Base-by-base conservation (phyloP, 495 filamentous ascomycete species). In the Daldinia caldariorum region DNA sequence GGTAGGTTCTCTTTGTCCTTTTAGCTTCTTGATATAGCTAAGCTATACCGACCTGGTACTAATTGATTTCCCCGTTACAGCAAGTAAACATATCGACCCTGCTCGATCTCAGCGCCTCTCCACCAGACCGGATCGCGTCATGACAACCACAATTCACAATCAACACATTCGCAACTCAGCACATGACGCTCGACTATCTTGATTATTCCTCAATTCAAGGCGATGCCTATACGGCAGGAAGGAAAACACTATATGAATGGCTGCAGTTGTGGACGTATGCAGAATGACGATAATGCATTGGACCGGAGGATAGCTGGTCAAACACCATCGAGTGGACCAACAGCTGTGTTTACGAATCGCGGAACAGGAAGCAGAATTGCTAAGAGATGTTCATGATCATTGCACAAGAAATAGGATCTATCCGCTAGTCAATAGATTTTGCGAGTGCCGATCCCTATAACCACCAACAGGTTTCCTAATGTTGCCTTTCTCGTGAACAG, bases 1-100 rank as follows among this genome's bases (percentile, higher is more conserved):
- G 87, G 94, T 97, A 87, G 58, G 71, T 73, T 37, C 2, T 37
- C 2, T 75, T 35, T 35, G 34, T 35, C 9, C 12, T 26, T 43
- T 31, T 37, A 32, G 53, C 35, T 39, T 10, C 32, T 22, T 32
- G 3, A 26, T 22, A 12, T 20, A 14, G 18, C 26, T 32, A 34
- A 58, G 35, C 31, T 58, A 65, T 56, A 0, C 20, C 26, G 39
- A 47, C 45, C 5, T 10, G 4, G 13, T 53, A 55, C 41, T 64
- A 54, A 71, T 60, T 45, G 22, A 18, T 47, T 41, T 66, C 79
- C 84, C 69, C 26, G 20, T 60, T 51, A 68, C 78, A 91, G 89
- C 83, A 92, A 92, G 85, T 92, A 92, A 92, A 90, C 86, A 79
- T 58, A 67, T 73, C 70, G 56, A 60, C 80, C 78, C 83, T 81